Percentiles rank a stretch among this genome's conserved stretches.
phyloP scores from a whole-genome alignment of 345 rosid species.

The Lumnitzera littorea region DNA sequence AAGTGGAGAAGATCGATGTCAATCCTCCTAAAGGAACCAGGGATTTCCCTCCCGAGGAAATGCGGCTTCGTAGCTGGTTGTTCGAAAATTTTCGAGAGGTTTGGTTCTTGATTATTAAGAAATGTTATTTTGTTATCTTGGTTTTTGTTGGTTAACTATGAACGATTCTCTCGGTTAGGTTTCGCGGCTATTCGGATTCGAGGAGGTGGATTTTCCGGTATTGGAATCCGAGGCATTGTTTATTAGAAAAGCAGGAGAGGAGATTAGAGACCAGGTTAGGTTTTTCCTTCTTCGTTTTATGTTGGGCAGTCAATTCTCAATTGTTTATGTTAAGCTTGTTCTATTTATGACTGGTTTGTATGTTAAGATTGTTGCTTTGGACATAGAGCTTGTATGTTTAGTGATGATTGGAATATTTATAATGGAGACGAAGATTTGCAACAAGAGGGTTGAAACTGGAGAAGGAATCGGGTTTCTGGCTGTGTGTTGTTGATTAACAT shows the following conservation, averaged over 20 bases:
- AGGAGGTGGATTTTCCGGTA: slow-evolving; percentile 89
- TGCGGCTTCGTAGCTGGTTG: slow-evolving; percentile 93
- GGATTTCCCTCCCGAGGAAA: slow-evolving; percentile 89
- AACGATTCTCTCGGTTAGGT: slow-evolving; percentile 27
- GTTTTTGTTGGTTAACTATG: not conserved
- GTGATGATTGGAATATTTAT: not conserved
- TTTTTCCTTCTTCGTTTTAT: not conserved
- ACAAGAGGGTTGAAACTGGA: too few relatives aligned
- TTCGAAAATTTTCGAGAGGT: slow-evolving; percentile 85
- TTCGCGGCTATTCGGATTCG: slow-evolving; percentile 65
- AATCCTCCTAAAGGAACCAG: slow-evolving; percentile 94
- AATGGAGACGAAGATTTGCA: too few relatives aligned
- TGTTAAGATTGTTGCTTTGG: too few relatives aligned
- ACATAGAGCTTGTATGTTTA: not conserved
- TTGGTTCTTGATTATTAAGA: not conserved
- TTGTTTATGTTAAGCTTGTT: not conserved
- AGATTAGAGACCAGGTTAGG: slow-evolving; percentile 83
- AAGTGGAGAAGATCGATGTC: slow-evolving; percentile 61
- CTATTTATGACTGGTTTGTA: too few relatives aligned
- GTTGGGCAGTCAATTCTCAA: not conserved
- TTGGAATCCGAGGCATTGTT: slow-evolving; percentile 81
- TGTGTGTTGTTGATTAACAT: too few relatives aligned
- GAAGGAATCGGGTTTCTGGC: too few relatives aligned
- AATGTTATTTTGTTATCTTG: not conserved
- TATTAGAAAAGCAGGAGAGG: slow-evolving; percentile 90